phyloP scores from a whole-genome alignment of 192 early-diverging fungal species.

The Entomortierella beljakovae region DNA sequence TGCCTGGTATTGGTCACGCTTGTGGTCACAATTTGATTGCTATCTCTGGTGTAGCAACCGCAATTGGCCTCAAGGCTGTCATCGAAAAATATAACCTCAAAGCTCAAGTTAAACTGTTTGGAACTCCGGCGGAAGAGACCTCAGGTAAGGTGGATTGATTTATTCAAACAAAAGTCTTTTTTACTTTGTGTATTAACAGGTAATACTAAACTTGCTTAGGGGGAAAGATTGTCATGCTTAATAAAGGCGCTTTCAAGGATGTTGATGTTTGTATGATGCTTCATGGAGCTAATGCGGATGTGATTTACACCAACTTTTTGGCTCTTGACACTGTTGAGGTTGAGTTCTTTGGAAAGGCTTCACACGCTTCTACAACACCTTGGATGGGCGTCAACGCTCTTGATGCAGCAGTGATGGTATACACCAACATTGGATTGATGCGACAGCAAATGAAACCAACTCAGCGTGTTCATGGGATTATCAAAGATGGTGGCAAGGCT shows the following conservation, averaged over 20 bases:
- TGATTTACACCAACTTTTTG: constrained; percentile 61
- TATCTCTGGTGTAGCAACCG: constrained; percentile 73
- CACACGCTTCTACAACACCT: constrained; percentile 74
- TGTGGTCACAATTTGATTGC: constrained; percentile 85
- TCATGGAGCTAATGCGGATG: constrained; percentile 73
- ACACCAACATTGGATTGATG: constrained; percentile 77
- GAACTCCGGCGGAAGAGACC: constrained; percentile 80
- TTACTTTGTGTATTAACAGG: no score
- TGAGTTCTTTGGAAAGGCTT: constrained; percentile 79
- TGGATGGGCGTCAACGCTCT: constrained; percentile 80
- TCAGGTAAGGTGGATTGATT: constrained; percentile 5
- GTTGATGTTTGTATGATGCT: constrained; percentile 85
- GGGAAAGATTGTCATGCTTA: constrained; percentile 80
- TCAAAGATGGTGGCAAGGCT: constrained; percentile 78
- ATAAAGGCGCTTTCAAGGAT: constrained; percentile 76
- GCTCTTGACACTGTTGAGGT: constrained; percentile 60
- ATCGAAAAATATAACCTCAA: constrained; percentile 58
- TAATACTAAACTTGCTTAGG: constrained; percentile 52
- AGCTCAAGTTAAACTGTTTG: constrained; percentile 77
- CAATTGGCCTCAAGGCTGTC: constrained; percentile 58
- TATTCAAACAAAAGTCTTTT: no score
- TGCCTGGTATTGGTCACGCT: constrained; percentile 73
- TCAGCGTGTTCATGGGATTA: constrained; percentile 81
- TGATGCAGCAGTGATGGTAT: constrained; percentile 74
- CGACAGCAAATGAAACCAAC: constrained; percentile 79